Base-by-base conservation (phyloP, 2,329 filamentous ascomycete species). In the Aspergillus sergii region DNA sequence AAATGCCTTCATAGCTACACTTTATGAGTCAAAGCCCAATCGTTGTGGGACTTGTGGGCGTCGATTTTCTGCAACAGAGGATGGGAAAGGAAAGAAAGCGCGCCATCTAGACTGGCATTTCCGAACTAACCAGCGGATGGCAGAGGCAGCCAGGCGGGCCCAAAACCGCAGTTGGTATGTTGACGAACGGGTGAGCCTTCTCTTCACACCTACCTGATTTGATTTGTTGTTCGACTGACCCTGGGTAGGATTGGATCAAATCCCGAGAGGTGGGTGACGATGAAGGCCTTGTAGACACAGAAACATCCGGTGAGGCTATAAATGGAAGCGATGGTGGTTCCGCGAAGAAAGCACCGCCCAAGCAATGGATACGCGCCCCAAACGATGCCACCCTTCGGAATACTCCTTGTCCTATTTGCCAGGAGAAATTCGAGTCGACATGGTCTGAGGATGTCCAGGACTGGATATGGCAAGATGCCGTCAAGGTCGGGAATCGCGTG, bases 91-190 rank as follows among this genome's bases (percentile, higher is more conserved):
- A 74, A 91, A 91, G 82, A 98, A 98, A 81, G 92, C 90, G 28
- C 88, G 90, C 3, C 95, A 99, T 75, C 89, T 99, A 83, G 95
- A 99, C 79, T 99, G 95, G 95, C 95, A 99, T 78, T 99, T 99
- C 81, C 89, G 91, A 61, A 94, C 94, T 28, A 94, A 97, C 73
- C 91, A 94, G 72, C 90, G 93, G 53, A 92, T 96, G 79, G 89
- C 89, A 3, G 94, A 98, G 70, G 90, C 91, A 16, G 89, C 92
- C 73, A 94, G 92, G 75, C 87, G 92, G 65, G 93, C 92, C 36
- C 91, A 96, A 71, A 94, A 96, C 73, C 89, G 95, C 39, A 96
- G 93, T 77, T 98, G 93, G 93, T 97, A 97, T 75, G 89, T 97
- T 56, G 92, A 96, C 72, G 92, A 96, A 80, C 85, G 89, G 80